phyloP scores from a whole-genome alignment of 1,139 yeast species.

The Wickerhamomyces sp. region DNA sequence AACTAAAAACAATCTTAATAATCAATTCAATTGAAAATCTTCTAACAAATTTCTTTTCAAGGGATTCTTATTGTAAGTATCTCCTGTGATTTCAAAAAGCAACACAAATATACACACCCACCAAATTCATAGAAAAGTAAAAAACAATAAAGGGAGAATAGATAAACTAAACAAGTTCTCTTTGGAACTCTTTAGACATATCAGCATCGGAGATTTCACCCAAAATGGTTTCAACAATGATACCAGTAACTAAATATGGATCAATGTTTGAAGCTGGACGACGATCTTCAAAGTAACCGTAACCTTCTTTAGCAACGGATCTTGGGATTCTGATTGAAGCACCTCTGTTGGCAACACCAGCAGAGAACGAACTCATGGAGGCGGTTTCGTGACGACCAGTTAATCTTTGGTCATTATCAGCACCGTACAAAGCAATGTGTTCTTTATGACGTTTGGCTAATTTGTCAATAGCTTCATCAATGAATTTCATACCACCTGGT shows the following conservation, averaged over 20 bases:
- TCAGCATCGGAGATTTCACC: slow-evolving; percentile 96
- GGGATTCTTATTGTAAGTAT: too few relatives aligned
- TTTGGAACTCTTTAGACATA: slow-evolving; percentile 82
- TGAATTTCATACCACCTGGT: slow-evolving; percentile 93
- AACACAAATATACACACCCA: too few relatives aligned
- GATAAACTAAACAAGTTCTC: slow-evolving; percentile 40
- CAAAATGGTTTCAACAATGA: slow-evolving; percentile 94
- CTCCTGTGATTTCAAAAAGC: not conserved
- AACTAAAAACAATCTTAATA: too few relatives aligned
- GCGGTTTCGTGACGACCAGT: slow-evolving; percentile 99
- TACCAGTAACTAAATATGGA: slow-evolving; percentile 97
- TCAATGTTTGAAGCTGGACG: slow-evolving; percentile 99
- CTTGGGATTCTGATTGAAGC: slow-evolving; percentile 98
- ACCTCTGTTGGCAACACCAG: slow-evolving; percentile 99
- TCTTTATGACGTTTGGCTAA: slow-evolving; percentile 95
- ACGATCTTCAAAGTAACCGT: slow-evolving; percentile 98
- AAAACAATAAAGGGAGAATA: too few relatives aligned
- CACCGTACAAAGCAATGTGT: slow-evolving; percentile 92
- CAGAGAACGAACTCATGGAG: slow-evolving; percentile 80
- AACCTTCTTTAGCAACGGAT: slow-evolving; percentile 96
- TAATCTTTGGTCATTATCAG: slow-evolving; percentile 90
- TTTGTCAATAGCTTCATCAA: slow-evolving; percentile 89
- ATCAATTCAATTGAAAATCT: not conserved
- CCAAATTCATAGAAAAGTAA: not conserved
- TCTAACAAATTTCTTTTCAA: not conserved